phyloP scores from a whole-genome alignment of 495 filamentous ascomycete genomes.

The Chaetomium cochliodes region DNA sequence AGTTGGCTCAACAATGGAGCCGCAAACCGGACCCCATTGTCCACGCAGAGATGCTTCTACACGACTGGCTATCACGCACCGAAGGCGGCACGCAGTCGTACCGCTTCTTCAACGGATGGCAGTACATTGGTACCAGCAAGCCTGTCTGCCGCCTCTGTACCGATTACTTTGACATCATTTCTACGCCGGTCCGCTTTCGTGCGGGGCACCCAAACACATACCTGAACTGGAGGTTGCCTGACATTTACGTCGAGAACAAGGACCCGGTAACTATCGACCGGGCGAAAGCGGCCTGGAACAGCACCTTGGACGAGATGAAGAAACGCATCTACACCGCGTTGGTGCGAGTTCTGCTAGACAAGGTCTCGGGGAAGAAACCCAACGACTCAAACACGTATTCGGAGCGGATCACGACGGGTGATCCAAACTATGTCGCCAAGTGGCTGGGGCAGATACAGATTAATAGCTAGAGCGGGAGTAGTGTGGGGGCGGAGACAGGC shows the following conservation, averaged over 20 bases:
- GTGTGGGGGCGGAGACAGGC: too few species aligned
- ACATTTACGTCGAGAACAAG: conserved; percentile 8
- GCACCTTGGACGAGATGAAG: conserved; percentile 10
- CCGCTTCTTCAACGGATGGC: conserved; percentile 29
- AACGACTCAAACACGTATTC: conserved; percentile 18
- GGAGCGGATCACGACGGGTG: conserved; percentile 10
- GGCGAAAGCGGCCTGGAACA: conserved; percentile 6
- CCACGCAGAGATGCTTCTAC: conserved; percentile 25
- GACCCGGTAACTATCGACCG: neutral
- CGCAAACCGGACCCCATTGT: neutral
- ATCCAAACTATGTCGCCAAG: neutral
- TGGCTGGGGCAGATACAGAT: neutral
- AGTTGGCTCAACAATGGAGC: neutral
- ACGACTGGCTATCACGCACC: conserved; percentile 20
- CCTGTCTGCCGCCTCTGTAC: conserved; percentile 29
- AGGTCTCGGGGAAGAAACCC: conserved; percentile 11
- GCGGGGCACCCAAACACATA: conserved; percentile 15
- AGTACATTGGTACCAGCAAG: conserved; percentile 34
- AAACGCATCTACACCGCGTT: conserved; percentile 14
- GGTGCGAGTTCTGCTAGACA: conserved; percentile 8
- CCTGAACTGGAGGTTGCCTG: conserved; percentile 18
- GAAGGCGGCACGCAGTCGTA: conserved; percentile 15
- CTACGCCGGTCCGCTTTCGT: conserved; percentile 12
- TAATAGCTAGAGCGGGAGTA: too few species aligned
- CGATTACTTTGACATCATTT: conserved; percentile 24